Evolutionary conservation across 2,329 filamentous ascomycete species (phyloP), one percentile per base, ranked within the genome.

Genomic region (Byssochlamys sp.): DNA sequence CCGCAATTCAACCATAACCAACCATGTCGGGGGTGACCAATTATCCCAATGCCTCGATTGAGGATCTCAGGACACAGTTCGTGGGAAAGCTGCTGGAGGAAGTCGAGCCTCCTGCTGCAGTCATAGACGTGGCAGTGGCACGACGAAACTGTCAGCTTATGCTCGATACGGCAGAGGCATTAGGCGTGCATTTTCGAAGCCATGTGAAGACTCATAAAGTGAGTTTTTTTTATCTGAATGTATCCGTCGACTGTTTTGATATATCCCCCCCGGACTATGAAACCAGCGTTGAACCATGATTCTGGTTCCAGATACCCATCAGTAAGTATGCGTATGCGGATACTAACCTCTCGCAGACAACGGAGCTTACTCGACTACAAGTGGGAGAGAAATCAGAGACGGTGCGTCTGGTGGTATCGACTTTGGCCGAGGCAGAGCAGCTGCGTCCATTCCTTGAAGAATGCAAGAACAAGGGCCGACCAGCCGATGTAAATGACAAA

Each of bases 171-270:
- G 80, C 81, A n/a, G 69, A 79, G 39, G 73, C 75, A 57, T 71
- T 91, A 26, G 77, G 79, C 0, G 77, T 91, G 35, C 79, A 78
- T 11, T 91, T 89, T 76, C 79, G 89, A 55, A 84, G 87, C 3
- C 89, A 92, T 69, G 83, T 91, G 61, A 92, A 91, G 74, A 90
- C 87, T 39, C 89, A 92, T 71, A 92, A 92, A 60, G 61, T 62
- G 29, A 48, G 54, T 29, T 57, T n/a, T 6, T 29, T 57, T n/a
- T 6, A 6, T 2, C 9, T 7, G 7, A 9, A 45, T n/a, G 6
- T n/a, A 45, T 45, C n/a, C n/a, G n/a, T 45, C 24, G 39, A 9
- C 19, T n/a, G 1, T 45, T 45, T 19, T 45, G 14, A 39, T 39
- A 45, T 39, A 14, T 45, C 7, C 12, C 7, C 19, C 19, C 19